These are phyloP conservation scores for Gossypium herbaceum DNA, from an alignment of 345 rosid species.

Conservation along the genomic window DNA sequence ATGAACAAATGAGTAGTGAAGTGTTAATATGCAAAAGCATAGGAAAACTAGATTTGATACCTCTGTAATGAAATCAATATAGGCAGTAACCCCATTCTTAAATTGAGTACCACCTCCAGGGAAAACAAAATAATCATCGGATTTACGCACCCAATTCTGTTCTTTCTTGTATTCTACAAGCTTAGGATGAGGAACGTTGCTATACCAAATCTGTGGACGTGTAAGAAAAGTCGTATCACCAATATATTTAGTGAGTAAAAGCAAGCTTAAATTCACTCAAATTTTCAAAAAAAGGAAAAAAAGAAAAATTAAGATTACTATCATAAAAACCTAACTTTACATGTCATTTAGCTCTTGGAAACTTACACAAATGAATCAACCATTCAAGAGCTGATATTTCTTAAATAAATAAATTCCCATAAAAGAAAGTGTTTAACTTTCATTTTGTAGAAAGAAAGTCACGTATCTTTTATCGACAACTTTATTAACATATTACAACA, in stretches of 20 bases:
- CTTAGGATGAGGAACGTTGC: conserved; percentile 89
- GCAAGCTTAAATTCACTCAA: background rate
- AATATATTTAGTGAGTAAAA: conserved; percentile 5
- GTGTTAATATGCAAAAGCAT: background rate
- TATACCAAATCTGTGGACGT: conserved; percentile 63
- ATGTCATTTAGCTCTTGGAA: background rate
- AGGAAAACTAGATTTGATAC: conserved; percentile 24
- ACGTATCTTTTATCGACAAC: background rate
- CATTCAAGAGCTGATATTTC: background rate
- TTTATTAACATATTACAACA: background rate
- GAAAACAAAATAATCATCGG: conserved; percentile 61
- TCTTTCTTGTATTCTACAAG: conserved; percentile 95
- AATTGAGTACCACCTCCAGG: conserved; percentile 98
- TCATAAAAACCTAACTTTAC: background rate
- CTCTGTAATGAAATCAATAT: conserved; percentile 59
- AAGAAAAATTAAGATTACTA: background rate
- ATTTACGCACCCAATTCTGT: conserved; percentile 80
- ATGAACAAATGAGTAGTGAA: background rate
- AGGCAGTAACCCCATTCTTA: conserved; percentile 68
- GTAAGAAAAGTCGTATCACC: conserved; percentile 6
- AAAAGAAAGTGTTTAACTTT: no score
- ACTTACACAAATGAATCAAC: background rate
- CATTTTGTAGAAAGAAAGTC: background rate
- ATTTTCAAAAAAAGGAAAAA: no score
- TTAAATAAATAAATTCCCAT: background rate